Evolutionary conservation across 208 protist species (phyloP).

Genomic region (Leptomonas pyrrhocoris): DNA sequence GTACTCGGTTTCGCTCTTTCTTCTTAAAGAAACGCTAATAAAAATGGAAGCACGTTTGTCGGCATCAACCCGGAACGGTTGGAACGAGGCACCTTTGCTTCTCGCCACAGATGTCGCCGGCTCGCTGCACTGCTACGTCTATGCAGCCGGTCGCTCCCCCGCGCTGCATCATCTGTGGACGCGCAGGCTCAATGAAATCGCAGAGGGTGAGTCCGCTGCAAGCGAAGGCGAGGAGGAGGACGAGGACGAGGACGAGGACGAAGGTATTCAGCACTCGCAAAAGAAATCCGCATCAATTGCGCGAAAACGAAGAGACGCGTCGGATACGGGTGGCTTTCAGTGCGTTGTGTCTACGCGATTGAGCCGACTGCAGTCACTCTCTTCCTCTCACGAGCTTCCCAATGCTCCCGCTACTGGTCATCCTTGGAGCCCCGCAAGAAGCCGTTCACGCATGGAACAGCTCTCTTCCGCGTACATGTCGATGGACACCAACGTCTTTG

Average conservation of each 20-base stretch:
- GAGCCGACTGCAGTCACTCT: neutral
- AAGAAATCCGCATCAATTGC: neutral
- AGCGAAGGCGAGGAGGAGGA: neutral
- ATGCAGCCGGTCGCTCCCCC: neutral
- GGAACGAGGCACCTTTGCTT: slow-evolving; percentile 5
- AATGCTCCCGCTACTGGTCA: neutral
- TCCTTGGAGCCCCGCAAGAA: neutral
- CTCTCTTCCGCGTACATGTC: neutral
- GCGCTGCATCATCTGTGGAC: slow-evolving; percentile 8
- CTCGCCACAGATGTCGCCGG: slow-evolving; percentile 24
- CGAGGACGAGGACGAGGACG: neutral
- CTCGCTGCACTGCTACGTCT: slow-evolving; percentile 29
- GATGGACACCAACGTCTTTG: neutral
- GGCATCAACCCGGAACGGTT: neutral
- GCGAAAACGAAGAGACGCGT: neutral
- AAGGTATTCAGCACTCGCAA: too few relatives aligned
- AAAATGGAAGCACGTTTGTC: neutral
- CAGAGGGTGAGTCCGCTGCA: neutral
- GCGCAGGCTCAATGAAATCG: neutral
- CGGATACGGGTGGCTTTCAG: slow-evolving; percentile 9
- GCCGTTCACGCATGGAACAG: neutral
- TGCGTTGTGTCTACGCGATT: slow-evolving; percentile 26
- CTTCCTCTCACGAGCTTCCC: neutral
- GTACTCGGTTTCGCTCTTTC: too few relatives aligned
- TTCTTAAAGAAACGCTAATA: too few relatives aligned